Evolutionary conservation across 371 early-diverging fungal genomes (phyloP).

Genomic region (Mucor velutinosus): DNA sequence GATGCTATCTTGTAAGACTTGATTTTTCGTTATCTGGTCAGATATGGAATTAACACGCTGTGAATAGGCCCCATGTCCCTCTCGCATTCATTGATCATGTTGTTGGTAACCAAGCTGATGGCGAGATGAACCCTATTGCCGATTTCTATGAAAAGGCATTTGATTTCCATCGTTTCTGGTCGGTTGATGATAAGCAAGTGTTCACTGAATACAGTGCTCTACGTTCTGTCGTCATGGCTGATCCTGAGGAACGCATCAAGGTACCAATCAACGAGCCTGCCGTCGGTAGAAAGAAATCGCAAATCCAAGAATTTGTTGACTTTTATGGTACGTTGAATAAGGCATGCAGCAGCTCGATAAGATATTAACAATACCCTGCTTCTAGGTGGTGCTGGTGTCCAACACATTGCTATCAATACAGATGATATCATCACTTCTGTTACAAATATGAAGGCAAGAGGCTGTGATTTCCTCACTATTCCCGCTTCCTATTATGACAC

Average conservation of each 20-base stretch:
- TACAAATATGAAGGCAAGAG: constrained; percentile 78
- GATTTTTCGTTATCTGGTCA: neutral
- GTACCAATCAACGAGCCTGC: constrained; percentile 99
- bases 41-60: neutral
- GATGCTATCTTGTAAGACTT: constrained; percentile 43
- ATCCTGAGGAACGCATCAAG: constrained; percentile 89
- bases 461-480: constrained; percentile 88
- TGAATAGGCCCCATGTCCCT: constrained; percentile 59
- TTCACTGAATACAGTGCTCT: constrained; percentile 94
- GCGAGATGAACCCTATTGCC: constrained; percentile 86
- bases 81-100: constrained; percentile 88
- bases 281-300: constrained; percentile 89
- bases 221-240: constrained; percentile 96
- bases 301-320: constrained; percentile 97
- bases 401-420: constrained; percentile 95
- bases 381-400: constrained; percentile 80
- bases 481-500: constrained; percentile 92
- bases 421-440: constrained; percentile 85
- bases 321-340: constrained; percentile 63
- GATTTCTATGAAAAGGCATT: constrained; percentile 85
- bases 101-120: constrained; percentile 95
- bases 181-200: constrained; percentile 96
- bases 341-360: no score
- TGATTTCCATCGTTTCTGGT: constrained; percentile 98
- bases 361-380: neutral